Conservation (phyloP, 1,284 basidiomycete genomes). For the Omphalotus olearius region DNA sequence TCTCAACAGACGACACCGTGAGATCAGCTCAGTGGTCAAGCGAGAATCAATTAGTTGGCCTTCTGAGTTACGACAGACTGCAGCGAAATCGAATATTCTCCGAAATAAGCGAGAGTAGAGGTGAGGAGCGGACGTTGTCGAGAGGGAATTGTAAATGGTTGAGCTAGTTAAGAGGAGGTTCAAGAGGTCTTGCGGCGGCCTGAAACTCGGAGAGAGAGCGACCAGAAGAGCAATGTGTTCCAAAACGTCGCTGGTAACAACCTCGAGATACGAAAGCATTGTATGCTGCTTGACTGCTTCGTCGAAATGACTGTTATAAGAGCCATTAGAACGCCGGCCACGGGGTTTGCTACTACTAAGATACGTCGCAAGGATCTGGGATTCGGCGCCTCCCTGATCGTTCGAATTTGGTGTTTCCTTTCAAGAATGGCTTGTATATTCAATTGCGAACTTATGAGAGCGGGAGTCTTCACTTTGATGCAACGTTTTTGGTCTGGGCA, state of each 20-base stretch:
- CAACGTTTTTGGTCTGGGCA: too few relatives aligned
- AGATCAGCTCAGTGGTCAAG: slow-evolving; percentile 42
- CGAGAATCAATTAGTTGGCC: slow-evolving; percentile 34
- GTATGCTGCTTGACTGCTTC: slow-evolving; percentile 16
- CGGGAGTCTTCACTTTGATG: too few relatives aligned
- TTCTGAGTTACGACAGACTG: slow-evolving; percentile 31
- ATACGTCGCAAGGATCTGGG: not conserved
- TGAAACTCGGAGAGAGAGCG: slow-evolving; percentile 28
- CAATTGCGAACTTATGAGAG: too few relatives aligned
- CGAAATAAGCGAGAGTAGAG: slow-evolving; percentile 62
- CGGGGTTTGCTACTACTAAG: slow-evolving; percentile 7
- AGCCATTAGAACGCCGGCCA: slow-evolving; percentile 8
- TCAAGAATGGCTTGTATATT: too few relatives aligned
- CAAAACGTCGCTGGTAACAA: slow-evolving; percentile 47
- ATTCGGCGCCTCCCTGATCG: not conserved
- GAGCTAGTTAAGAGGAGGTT: slow-evolving; percentile 40
- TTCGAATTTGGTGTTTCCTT: not conserved
- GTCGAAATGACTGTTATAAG: slow-evolving; percentile 8
- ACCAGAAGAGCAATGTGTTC: slow-evolving; percentile 44
- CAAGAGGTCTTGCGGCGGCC: slow-evolving; percentile 35
- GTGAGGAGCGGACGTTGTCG: slow-evolving; percentile 41
- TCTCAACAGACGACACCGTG: slow-evolving; percentile 38
- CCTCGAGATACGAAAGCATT: slow-evolving; percentile 42
- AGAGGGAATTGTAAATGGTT: slow-evolving; percentile 40
- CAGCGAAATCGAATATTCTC: slow-evolving; percentile 46